Base-by-base conservation (phyloP, 495 filamentous ascomycete genomes). In the Penicillium egyptiacum region DNA sequence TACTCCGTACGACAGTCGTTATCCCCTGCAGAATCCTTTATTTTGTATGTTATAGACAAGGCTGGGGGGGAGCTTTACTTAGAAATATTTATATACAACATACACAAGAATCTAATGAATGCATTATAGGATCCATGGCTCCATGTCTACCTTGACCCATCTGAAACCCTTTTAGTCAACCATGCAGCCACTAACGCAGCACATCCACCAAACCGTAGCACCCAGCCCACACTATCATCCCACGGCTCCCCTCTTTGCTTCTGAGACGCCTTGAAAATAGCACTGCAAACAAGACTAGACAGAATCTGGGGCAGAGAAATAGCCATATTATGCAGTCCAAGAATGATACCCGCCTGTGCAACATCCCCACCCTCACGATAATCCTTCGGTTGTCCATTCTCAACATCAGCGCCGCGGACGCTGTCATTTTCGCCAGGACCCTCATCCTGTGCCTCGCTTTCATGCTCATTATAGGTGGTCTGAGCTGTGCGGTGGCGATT, bases 291-390 rank as follows among this genome's bases (percentile, higher is more conserved):
- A 28, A 96, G 70, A 45, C 91, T 96, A 16, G 91, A 90, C 35
- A 96, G 81, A 51, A 96, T 89, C 70, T 96, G 92, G 14, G 92
- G 92, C 20, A 91, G 83, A 0, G 90, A 88, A 57, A 96, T 85
- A 25, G 91, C 87, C 70, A 96, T 91, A 68, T 96, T 96, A 73
- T 96, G 92, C 22, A 96, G 86, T 2, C 92, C 92, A 2, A 96
- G 79, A 31, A 96, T 86, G 22, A 96, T 88, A 14, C 92, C 92
- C 1, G 92, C 91, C 72, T 96, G 91, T 52, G 66, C 70, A 6
- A 69, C 57, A 51, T 75, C 69, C 17, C 70, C 69, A 9, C 68
- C 68, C 35, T 61, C 64, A 14, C 59, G 43, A 14, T 57, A 17
- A n/a, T 42, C 10, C 28, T 61, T 55, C 5, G 58, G 28, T 10